Evolutionary conservation across 1,139 yeast species (phyloP).

Genomic region (Kodamaea alishanica): DNA sequence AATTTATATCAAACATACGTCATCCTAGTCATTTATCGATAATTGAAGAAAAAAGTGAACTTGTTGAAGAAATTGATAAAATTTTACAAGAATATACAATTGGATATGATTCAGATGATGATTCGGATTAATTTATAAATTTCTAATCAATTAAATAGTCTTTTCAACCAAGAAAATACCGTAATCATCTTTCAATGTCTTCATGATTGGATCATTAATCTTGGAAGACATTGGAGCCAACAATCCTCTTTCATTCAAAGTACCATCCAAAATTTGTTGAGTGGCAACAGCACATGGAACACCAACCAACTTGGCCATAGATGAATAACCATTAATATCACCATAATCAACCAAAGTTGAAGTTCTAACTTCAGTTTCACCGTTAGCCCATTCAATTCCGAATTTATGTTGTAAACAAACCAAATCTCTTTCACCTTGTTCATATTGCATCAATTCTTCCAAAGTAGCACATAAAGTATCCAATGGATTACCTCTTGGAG

Average conservation of each 20-base stretch:
- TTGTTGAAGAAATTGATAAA: slow-evolving; percentile 52
- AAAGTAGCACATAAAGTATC: slow-evolving; percentile 96
- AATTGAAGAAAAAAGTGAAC: slow-evolving; percentile 68
- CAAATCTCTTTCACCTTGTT: slow-evolving; percentile 90
- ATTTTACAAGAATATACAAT: slow-evolving; percentile 52
- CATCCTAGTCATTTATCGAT: slow-evolving; percentile 20
- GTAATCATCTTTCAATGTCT: slow-evolving; percentile 84
- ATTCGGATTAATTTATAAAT: slow-evolving; percentile 5
- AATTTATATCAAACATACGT: slow-evolving; percentile 39
- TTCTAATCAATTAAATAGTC: slow-evolving; percentile 15
- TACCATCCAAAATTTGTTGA: slow-evolving; percentile 80
- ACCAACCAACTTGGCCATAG: slow-evolving; percentile 98
- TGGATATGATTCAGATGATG: slow-evolving; percentile 49
- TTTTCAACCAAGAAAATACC: slow-evolving; percentile 87
- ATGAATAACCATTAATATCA: slow-evolving; percentile 87
- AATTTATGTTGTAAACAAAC: slow-evolving; percentile 96
- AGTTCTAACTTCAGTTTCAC: slow-evolving; percentile 84
- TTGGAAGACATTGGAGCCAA: slow-evolving; percentile 92
- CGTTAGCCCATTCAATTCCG: slow-evolving; percentile 95
- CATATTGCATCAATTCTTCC: slow-evolving; percentile 95
- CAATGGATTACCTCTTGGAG: slow-evolving; percentile 90
- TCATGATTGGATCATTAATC: slow-evolving; percentile 85
- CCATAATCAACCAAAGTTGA: slow-evolving; percentile 95
- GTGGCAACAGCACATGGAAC: slow-evolving; percentile 97
- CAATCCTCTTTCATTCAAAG: slow-evolving; percentile 66